Base-by-base conservation (phyloP, 768 basidiomycete genomes). In the Tulasnella sp. region DNA sequence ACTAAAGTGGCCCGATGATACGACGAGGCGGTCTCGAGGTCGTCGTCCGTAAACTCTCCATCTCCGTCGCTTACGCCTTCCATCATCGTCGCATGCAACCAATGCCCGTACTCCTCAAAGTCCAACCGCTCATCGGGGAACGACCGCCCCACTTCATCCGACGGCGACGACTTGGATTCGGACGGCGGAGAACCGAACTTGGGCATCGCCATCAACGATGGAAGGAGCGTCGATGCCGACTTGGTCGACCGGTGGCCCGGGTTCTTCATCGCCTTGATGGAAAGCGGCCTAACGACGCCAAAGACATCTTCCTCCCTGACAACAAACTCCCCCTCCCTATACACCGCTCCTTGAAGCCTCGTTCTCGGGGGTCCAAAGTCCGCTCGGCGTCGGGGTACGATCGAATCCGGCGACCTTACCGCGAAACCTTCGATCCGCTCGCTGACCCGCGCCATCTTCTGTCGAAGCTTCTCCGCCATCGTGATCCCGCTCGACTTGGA, bases 51-150 rank as follows among this genome's bases (percentile, higher is more conserved):
- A n/a, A 1, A 37, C 42, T 37, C 34, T 34, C 18, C 24, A 1
- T 76, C 48, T 31, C 44, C 75, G 11, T 48, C 75, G 8, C 31
- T 34, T 4, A 12, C n/a, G 1, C 72, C 42, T 12, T 44, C 75
- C 41, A 76, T 37, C 41, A 76, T 76, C 75, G 18, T 50, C 11
- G 75, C 75, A 8, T 76, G 34, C 48, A 76, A 31, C 44, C 75
- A 76, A 34, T 76, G 42, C 24, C 75, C 75, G 48, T 76, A 76
- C 42, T 76, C 75, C 28, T 76, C 75, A 34, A 8, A 76, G 42
- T 76, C 42, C 7, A 76, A 42, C 75, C 16, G n/a, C n/a, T 46
- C 40, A n/a, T 76, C n/a, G 14, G 75, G 75, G 48, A 76, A 76
- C 18, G 75, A 76, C 3, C 42, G 41, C 5, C 75, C 75, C 16